These are phyloP conservation scores for Hypholoma sublateritium DNA, from an alignment of 768 basidiomycete species.

Conservation along the genomic window DNA sequence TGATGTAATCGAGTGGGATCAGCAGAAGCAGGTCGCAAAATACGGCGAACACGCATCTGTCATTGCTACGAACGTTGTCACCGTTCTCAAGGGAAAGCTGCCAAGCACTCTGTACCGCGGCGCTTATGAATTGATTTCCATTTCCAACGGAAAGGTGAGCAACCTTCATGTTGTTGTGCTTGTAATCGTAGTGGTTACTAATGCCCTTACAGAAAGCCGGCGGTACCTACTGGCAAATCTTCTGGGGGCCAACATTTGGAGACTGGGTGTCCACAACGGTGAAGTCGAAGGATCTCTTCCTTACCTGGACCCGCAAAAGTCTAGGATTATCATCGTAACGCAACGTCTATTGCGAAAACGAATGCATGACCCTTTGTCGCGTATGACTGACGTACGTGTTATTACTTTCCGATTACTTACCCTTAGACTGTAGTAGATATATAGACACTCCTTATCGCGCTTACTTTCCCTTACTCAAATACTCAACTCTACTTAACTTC, in stretches of 20 bases:
- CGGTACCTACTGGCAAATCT: constrained; percentile 39
- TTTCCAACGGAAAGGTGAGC: constrained; percentile 58
- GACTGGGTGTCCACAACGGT: constrained; percentile 38
- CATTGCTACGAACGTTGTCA: constrained; percentile 51
- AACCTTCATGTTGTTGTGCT: background rate
- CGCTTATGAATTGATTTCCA: constrained; percentile 48
- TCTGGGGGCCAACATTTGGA: constrained; percentile 49
- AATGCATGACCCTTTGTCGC: no score
- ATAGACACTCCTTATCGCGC: no score
- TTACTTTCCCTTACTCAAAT: no score
- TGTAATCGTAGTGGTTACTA: background rate
- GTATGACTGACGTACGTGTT: no score
- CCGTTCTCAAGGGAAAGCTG: constrained; percentile 38
- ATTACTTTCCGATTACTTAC: no score
- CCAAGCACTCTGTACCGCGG: constrained; percentile 42
- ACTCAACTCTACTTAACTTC: no score
- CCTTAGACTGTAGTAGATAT: no score
- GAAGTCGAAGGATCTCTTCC: constrained; percentile 38
- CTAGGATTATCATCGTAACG: constrained; percentile 18
- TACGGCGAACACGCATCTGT: constrained; percentile 42
- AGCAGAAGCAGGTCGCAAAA: constrained; percentile 62
- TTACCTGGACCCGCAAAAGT: constrained; percentile 20
- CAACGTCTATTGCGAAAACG: no score
- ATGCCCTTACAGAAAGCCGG: constrained; percentile 36
- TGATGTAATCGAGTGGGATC: constrained; percentile 61